Evolutionary conservation across 1,139 yeast species (phyloP).

Genomic region (Sugiyamaella neomexicana): DNA sequence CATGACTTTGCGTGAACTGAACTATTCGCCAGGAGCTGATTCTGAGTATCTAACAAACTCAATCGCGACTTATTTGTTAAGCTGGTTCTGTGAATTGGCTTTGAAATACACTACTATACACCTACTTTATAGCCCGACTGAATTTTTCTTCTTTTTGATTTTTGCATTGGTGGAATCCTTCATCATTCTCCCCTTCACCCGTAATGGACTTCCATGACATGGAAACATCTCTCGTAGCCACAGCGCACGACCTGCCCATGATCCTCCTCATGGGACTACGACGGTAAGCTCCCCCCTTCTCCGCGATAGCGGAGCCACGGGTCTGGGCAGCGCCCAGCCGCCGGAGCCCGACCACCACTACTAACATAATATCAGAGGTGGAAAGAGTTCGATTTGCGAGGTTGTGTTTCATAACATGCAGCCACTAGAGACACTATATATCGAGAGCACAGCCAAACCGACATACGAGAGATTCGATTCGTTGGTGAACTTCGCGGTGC

Average conservation of each 20-base stretch:
- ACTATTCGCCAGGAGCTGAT: too few species aligned
- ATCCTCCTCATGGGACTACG: slow-evolving; percentile 80
- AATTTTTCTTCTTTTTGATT: too few species aligned
- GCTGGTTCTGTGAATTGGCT: too few species aligned
- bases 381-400: slow-evolving; percentile 89
- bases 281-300: slow-evolving; percentile 40
- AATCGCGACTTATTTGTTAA: too few species aligned
- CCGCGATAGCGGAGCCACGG: neutral
- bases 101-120: too few species aligned
- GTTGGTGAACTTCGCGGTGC: slow-evolving; percentile 82
- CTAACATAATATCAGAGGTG: slow-evolving; percentile 40
- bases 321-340: slow-evolving; percentile 19
- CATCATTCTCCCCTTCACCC: too few species aligned
- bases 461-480: slow-evolving; percentile 56
- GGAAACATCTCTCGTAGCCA: slow-evolving; percentile 28
- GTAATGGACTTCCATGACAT: slow-evolving; percentile 24
- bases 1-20: too few species aligned
- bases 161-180: too few species aligned
- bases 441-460: slow-evolving; percentile 89
- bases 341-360: neutral
- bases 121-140: too few species aligned
- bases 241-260: slow-evolving; percentile 32
- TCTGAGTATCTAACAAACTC: too few species aligned
- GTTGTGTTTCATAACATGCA: slow-evolving; percentile 97
- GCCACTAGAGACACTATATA: slow-evolving; percentile 85